Base-by-base conservation (phyloP, 257 asterid species). In the Nicotiana paniculata region DNA sequence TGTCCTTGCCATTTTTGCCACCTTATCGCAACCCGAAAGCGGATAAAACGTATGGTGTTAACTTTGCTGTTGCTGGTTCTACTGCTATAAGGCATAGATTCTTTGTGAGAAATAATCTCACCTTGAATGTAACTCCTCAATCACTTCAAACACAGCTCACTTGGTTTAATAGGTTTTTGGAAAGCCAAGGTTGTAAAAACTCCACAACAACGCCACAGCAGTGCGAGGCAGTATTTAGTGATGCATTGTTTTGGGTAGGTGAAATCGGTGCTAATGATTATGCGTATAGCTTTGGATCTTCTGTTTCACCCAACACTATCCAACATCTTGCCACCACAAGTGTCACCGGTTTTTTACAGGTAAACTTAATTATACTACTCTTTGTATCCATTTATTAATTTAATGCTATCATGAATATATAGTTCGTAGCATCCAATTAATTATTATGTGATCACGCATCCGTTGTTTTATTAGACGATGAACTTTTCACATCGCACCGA, bases 11-110 rank as follows among this genome's bases (percentile, higher is more conserved):
- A 0, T 89, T 89, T 77, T 43, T 95, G 21, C 93, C 93, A 9
- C 98, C 99, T 0, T 92, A 92, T 26, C 88, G 80, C 13, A 46
- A 86, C 53, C 33, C 6, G 0, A 85, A 79, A 57, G 90, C 90
- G 0, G 91, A 79, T 15, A 70, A 28, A 17, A 61, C 93, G 1
- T 8, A 18, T n/a, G 93, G 97, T 9, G 84, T 90, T 53, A 93
- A 95, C 82, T 95, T 95, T 68, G 99, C 99, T 18, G 97, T 95
- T 0, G 97, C 93, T 9, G 97, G 98, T 5, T 88, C 93, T 6
- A 92, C 98, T 30, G 97, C 98, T 2, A 92, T 93, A 53, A 55
- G 86, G 24, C 92, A 92, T 6, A 90, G 98, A 5, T 93, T 92
- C 82, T 93, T 88, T 69, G 66, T 61, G 61, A 85, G 84, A 77